Conservation (phyloP, 805 yeast genomes). For the Nakazawaea anatomiae region DNA sequence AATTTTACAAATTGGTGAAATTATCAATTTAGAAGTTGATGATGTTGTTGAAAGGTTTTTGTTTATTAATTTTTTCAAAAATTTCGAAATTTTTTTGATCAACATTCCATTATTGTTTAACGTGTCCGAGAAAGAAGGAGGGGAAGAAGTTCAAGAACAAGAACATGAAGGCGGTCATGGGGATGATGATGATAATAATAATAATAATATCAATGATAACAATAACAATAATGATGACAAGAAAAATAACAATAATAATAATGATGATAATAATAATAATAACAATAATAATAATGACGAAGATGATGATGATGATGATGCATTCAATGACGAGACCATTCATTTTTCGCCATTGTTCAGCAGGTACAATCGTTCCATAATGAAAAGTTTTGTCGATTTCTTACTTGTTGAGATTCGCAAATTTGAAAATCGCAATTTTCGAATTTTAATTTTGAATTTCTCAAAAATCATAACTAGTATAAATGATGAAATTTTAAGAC, state of each 20-base stretch:
- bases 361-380: not conserved
- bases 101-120: not conserved
- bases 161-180: too few relatives aligned
- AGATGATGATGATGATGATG: not conserved
- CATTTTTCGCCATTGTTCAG: not conserved
- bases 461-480: conserved; percentile 6
- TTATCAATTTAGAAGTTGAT: conserved; percentile 8
- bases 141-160: too few relatives aligned
- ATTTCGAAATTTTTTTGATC: conserved; percentile 2
- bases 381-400: conserved; percentile 5
- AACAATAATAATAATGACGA: not conserved
- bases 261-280: too few relatives aligned
- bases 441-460: not conserved
- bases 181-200: too few relatives aligned
- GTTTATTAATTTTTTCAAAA: conserved; percentile 2
- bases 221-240: too few relatives aligned
- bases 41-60: not conserved
- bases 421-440: conserved; percentile 1
- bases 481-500: conserved; percentile 7
- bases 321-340: not conserved
- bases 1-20: not conserved
- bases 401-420: not conserved
- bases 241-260: too few relatives aligned
- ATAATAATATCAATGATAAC: too few relatives aligned
- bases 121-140: too few relatives aligned